Conservation (phyloP, 2,329 filamentous ascomycete species). For the Nothomitra cinnamomea region DNA sequence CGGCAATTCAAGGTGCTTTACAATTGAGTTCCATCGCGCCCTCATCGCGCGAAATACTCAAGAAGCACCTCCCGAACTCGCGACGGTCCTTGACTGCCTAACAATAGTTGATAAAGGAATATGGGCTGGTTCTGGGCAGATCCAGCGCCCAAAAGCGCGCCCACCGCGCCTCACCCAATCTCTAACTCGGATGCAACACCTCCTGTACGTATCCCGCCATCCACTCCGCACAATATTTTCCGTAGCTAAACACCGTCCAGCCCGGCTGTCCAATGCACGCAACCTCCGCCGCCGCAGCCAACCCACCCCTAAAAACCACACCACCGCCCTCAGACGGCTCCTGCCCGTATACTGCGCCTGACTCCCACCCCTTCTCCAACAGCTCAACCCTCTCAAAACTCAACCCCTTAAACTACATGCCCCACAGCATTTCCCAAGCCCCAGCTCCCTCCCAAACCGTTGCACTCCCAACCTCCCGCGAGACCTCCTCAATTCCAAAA, state of each 20-base stretch:
- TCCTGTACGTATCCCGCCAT: slow-evolving; percentile 30
- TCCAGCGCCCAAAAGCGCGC: slow-evolving; percentile 21
- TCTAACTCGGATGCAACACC: slow-evolving; percentile 31
- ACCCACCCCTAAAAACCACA: slow-evolving; percentile 15
- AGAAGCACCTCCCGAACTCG: too few species aligned
- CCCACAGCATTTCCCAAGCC: slow-evolving; percentile 64
- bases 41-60: too few species aligned
- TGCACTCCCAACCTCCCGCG: slow-evolving; percentile 61
- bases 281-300: slow-evolving; percentile 30
- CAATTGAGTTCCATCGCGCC: too few species aligned
- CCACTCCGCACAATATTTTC: not conserved
- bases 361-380: slow-evolving; percentile 5
- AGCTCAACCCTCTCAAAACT: slow-evolving; percentile 44
- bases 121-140: slow-evolving; percentile 64
- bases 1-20: too few species aligned
- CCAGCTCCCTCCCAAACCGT: slow-evolving; percentile 56
- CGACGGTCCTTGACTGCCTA: not conserved
- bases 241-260: slow-evolving; percentile 23
- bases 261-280: slow-evolving; percentile 56
- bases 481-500: slow-evolving; percentile 80
- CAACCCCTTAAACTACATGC: slow-evolving; percentile 92
- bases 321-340: slow-evolving; percentile 7
- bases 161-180: slow-evolving; percentile 30
- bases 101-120: not conserved
- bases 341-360: slow-evolving; percentile 7